Evolutionary conservation across 2,329 filamentous ascomycete genomes (phyloP), one percentile per base, ranked within the genome.

Genomic region (Aspergillus japonicus): DNA sequence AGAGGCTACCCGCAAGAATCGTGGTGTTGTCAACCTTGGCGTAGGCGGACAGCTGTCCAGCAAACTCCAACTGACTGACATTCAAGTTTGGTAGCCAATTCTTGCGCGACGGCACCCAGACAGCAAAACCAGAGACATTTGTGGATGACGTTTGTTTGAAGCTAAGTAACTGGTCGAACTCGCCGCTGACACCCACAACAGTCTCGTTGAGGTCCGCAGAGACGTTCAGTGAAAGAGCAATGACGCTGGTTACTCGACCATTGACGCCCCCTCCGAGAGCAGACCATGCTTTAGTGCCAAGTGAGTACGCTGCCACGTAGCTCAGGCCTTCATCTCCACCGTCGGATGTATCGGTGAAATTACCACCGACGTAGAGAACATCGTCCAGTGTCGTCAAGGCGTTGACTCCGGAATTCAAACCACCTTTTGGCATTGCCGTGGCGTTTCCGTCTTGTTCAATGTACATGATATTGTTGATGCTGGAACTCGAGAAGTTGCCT

Each of bases 11-110:
- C 44, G 91, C 91, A 71, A 92, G 92, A 33, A 98, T 80, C 16
- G 87, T 73, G 2, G 77, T 78, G 14, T 75, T 85, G 21, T 83
- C 83, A 52, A 81, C 82, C 51, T 82, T 81, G n/a, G 90, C 83
- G 44, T 88, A 81, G 6, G 91, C 84, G 19, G 88, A 89, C 50
- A 99, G 82, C 58, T 87, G 79, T 42, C 95, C 96, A 59, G 83
- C 82, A 67, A 96, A 84, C 6, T 85, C 81, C 57, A 90, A 87
- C 33, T 87, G 82, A 7, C 84, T 78, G 6, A 85, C 79, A 39
- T 87, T 75, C 19, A 97, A 78, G 66, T 96, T 95, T 71, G 92
- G 87, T 16, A 99, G 81, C 95, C 95, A 99, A 72, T 95, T 95
- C 59, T 82, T 83, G 62, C 84, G 82, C 3, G 92, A 96, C 3